Evolutionary conservation across 306 rosid genomes (phyloP).

Genomic region (Malus asiatica): DNA sequence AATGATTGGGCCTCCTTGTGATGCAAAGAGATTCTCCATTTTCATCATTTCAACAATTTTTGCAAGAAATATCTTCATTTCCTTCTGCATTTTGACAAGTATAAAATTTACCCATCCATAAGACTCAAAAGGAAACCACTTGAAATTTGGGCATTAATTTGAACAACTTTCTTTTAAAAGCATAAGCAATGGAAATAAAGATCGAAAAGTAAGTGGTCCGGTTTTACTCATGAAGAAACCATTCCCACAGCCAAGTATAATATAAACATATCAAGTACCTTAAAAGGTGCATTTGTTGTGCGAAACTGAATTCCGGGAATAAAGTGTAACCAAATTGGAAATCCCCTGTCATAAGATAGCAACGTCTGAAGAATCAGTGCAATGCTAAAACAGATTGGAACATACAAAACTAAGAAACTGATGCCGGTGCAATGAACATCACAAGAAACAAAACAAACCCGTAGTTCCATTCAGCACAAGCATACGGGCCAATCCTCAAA

Average conservation of each 20-base stretch:
- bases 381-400: too few species aligned
- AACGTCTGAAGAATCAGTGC: not conserved
- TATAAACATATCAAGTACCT: constrained; percentile 6
- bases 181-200: not conserved
- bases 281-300: constrained; percentile 20
- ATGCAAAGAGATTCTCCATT: constrained; percentile 16
- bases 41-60: constrained; percentile 23
- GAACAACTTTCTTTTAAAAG: not conserved
- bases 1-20: constrained; percentile 27
- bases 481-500: constrained; percentile 27
- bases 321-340: constrained; percentile 28
- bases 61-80: constrained; percentile 7
- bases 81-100: not conserved
- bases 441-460: constrained; percentile 9
- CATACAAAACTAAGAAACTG: not conserved
- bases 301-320: constrained; percentile 22
- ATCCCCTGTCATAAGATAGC: constrained; percentile 1
- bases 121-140: not conserved
- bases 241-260: not conserved
- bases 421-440: not conserved
- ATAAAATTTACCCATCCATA: not conserved
- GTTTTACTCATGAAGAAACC: not conserved
- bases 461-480: constrained; percentile 18
- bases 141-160: not conserved
- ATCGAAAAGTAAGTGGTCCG: not conserved